phyloP scores from a whole-genome alignment of 2,329 filamentous ascomycete species.

The Hypoxylon rubiginosum region DNA sequence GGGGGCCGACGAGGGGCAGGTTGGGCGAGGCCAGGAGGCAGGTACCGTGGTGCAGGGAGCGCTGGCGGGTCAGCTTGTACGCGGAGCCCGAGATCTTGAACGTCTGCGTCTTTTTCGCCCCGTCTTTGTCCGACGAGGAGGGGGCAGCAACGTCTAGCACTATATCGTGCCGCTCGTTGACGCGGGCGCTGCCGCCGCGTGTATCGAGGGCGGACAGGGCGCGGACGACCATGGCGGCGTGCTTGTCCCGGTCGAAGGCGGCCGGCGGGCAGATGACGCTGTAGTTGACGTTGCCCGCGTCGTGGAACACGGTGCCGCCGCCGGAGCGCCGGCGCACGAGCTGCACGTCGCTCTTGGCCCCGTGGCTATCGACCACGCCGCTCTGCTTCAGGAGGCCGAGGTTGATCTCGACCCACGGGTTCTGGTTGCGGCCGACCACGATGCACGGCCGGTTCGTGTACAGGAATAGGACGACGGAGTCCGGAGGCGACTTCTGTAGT shows the following conservation, averaged over 20 bases:
- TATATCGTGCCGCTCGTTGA: conserved; percentile 95
- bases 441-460: conserved; percentile 91
- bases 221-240: conserved; percentile 93
- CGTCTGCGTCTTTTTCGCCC: conserved; percentile 51
- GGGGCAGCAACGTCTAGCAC: conserved; percentile 60
- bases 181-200: conserved; percentile 66
- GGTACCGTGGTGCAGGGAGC: conserved; percentile 93
- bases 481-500: conserved; percentile 77
- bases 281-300: conserved; percentile 94
- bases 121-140: no score
- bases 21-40: conserved; percentile 85
- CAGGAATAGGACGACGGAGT: conserved; percentile 84
- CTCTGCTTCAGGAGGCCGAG: conserved; percentile 68
- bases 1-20: conserved; percentile 74
- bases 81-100: conserved; percentile 94
- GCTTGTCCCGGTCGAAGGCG: conserved; percentile 84
- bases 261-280: conserved; percentile 86
- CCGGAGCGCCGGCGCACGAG: conserved; percentile 89
- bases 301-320: conserved; percentile 95
- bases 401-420: conserved; percentile 94
- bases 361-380: conserved; percentile 28
- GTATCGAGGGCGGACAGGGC: conserved; percentile 75
- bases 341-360: conserved; percentile 52
- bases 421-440: conserved; percentile 95
- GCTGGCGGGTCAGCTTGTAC: conserved; percentile 87